These are phyloP conservation scores for Penicillium longicatenatum DNA, from an alignment of 495 filamentous ascomycete genomes.

Conservation along the genomic window DNA sequence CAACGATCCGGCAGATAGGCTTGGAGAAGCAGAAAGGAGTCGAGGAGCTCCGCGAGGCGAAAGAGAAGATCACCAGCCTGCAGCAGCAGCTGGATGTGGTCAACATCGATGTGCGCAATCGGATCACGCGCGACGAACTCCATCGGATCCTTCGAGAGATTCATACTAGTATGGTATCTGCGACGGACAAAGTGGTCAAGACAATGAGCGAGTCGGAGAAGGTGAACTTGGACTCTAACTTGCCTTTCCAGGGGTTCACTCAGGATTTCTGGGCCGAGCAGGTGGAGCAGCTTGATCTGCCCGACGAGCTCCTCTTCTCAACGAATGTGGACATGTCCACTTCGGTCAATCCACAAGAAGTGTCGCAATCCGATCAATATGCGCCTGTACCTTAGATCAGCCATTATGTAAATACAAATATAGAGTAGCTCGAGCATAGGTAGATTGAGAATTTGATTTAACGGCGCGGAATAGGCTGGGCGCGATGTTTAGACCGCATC, in stretches of 20 bases:
- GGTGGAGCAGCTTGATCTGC: neutral
- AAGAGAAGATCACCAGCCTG: neutral
- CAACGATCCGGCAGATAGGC: neutral
- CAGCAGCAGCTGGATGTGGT: neutral
- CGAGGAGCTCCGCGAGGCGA: neutral
- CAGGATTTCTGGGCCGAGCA: neutral
- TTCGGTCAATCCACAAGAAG: neutral
- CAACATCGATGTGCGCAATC: neutral
- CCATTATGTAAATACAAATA: no score
- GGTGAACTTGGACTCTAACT: neutral
- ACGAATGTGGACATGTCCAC: neutral
- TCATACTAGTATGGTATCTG: neutral
- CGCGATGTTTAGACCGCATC: no score
- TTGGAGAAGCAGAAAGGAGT: neutral
- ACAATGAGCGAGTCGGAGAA: neutral
- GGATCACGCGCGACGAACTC: neutral
- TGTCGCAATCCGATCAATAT: neutral
- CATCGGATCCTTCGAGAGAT: neutral
- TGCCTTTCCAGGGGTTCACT: neutral
- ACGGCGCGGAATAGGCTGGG: no score
- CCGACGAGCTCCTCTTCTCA: neutral
- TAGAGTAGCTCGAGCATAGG: no score
- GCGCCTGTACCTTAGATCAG: no score
- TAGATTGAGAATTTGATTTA: no score
- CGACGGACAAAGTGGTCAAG: neutral